phyloP scores from a whole-genome alignment of 345 rosid genomes.

The Rhodamnia rubescens region DNA sequence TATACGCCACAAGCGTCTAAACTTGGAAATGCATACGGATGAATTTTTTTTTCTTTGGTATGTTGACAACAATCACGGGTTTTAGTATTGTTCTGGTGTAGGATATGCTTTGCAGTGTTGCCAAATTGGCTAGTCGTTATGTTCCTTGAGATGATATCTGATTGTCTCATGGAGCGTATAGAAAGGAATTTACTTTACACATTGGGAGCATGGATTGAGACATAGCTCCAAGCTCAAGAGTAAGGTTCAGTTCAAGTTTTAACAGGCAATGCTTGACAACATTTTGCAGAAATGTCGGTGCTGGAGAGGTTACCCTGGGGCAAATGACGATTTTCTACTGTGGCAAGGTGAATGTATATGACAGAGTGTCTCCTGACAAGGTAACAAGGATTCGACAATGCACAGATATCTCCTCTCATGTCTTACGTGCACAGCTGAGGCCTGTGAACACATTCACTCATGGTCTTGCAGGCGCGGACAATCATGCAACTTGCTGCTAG shows the following conservation, averaged over 20 bases:
- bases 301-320: constrained; percentile 24
- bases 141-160: neutral
- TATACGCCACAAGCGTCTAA: neutral
- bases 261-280: neutral
- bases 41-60: neutral
- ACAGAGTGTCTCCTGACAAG: constrained; percentile 75
- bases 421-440: constrained; percentile 18
- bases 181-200: neutral
- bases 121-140: neutral
- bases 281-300: constrained; percentile 36
- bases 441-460: constrained; percentile 26
- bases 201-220: neutral
- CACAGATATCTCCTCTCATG: constrained; percentile 20
- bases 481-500: constrained; percentile 78
- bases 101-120: neutral
- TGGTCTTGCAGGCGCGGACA: constrained; percentile 67
- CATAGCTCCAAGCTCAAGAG: neutral
- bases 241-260: neutral
- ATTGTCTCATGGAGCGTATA: neutral
- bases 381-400: constrained; percentile 37
- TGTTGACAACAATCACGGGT: neutral
- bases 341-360: constrained; percentile 87
- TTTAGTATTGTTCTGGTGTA: neutral
- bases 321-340: constrained; percentile 93
- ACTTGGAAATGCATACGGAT: neutral